Evolutionary conservation across 179 eudicot species (phyloP).

Genomic region (Patellifolia procumbens): DNA sequence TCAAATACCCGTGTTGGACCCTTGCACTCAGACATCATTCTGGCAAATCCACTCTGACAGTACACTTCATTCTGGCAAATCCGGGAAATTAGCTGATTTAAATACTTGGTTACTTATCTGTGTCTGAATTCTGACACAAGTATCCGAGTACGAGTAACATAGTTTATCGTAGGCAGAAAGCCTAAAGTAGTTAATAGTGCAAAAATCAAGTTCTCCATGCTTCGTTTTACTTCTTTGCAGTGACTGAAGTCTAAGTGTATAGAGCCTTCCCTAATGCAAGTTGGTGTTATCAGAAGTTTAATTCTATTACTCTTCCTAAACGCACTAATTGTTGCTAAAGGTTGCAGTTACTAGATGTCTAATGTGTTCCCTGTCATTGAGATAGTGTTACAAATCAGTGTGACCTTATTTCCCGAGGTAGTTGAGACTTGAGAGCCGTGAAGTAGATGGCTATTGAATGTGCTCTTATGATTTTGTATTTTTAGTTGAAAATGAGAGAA

Average conservation of each 20-base stretch:
- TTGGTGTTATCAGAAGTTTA: too few species aligned
- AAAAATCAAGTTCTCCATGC: not conserved
- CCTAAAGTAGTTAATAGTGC: not conserved
- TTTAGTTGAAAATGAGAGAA: constrained; percentile 24
- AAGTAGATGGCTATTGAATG: not conserved
- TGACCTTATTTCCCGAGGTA: constrained; percentile 18
- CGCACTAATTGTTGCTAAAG: not conserved
- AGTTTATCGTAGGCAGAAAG: too few species aligned
- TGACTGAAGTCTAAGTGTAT: not conserved
- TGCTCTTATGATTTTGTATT: constrained; percentile 8
- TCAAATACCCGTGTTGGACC: too few species aligned
- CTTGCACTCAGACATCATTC: too few species aligned
- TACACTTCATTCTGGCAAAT: too few species aligned
- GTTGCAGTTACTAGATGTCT: constrained; percentile 5
- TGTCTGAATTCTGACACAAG: too few species aligned
- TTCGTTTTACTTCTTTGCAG: too few species aligned
- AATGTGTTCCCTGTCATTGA: not conserved
- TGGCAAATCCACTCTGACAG: too few species aligned
- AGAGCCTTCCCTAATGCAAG: not conserved
- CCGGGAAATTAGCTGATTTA: too few species aligned
- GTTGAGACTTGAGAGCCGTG: constrained; percentile 30
- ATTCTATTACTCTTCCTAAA: not conserved
- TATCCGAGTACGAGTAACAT: too few species aligned
- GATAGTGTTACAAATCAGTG: not conserved
- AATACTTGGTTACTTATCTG: too few species aligned